Evolutionary conservation across 1,139 yeast genomes (phyloP), one percentile per base, ranked within the genome.

Genomic region (Lodderomyces metapsilosis): DNA sequence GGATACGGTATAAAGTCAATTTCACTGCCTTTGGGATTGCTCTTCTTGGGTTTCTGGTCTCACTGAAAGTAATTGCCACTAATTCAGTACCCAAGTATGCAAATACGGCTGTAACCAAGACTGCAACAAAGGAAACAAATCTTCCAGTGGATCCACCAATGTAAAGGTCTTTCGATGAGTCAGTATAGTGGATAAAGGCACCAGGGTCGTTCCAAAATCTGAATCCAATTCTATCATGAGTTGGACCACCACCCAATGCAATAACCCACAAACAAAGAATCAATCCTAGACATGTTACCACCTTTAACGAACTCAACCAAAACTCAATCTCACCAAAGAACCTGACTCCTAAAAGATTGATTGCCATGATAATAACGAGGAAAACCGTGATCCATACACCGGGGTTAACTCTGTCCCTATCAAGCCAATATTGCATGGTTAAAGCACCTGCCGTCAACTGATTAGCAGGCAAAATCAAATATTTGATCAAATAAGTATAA

Each of bases 1-100:
- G 62, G 52, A 87, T 84, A 68, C 95, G 84, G 74, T 78, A 84
- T 59, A 86, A 80, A 20, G 89, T 85, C 60, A 83, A 71, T 58
- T 73, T 82, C 57, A 85, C 80, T 40, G 95, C 94, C 59, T 78
- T 80, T 54, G 92, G 92, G 51, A 86, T 82, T 47, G 84, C 76
- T 54, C 75, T 72, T 64, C 92, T 75, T 49, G 94, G 94, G 60
- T 85, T 79, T 51, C 76, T 71, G 46, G 89, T 82, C 65, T 86
- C 95, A 45, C 88, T 88, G 52, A 85, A 85, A 15, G 88, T 82
- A 52, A 85, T 78, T 50, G 74, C 75, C 47, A 67, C 61, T 53
- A 84, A 69, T 63, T 86, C 95, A n/a, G 88, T 80, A 57, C 94
- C 94, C 43, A 80, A 70, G 59, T 75, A 86, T 22, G 88, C 86